Evolutionary conservation across 2,329 filamentous ascomycete species (phyloP).

Genomic region (Penicillium sp.): DNA sequence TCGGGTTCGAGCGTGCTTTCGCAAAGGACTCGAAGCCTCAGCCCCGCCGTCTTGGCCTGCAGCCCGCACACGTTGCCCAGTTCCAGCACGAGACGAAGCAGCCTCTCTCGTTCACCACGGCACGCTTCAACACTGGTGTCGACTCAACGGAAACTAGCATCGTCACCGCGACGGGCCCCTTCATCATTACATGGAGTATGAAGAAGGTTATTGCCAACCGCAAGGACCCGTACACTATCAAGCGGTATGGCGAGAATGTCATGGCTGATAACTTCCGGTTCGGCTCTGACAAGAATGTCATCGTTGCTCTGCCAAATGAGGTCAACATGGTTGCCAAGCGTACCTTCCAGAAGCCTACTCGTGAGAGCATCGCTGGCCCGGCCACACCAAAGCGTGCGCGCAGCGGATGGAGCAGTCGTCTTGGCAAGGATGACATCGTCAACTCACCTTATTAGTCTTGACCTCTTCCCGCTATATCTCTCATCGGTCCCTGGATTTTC

Average conservation of each 20-base stretch:
- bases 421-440: slow-evolving; percentile 80
- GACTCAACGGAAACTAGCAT: slow-evolving; percentile 84
- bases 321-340: slow-evolving; percentile 95
- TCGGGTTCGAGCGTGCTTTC: slow-evolving; percentile 95
- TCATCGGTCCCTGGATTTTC: slow-evolving; percentile 4
- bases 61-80: slow-evolving; percentile 89
- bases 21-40: slow-evolving; percentile 91
- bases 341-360: slow-evolving; percentile 78
- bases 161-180: slow-evolving; percentile 93
- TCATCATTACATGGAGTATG: slow-evolving; percentile 93
- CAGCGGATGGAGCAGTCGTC: slow-evolving; percentile 38
- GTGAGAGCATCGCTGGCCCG: slow-evolving; percentile 81
- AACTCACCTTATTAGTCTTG: slow-evolving; percentile 60
- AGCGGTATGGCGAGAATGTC: slow-evolving; percentile 90
- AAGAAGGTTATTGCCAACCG: slow-evolving; percentile 79
- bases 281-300: slow-evolving; percentile 95
- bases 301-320: slow-evolving; percentile 93
- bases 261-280: slow-evolving; percentile 99
- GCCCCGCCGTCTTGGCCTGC: slow-evolving; percentile 82
- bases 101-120: slow-evolving; percentile 81
- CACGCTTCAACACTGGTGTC: slow-evolving; percentile 88
- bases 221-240: slow-evolving; percentile 92
- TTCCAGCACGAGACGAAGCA: slow-evolving; percentile 95
- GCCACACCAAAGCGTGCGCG: slow-evolving; percentile 44
- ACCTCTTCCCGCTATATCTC: neutral